Percentiles rank a stretch among this genome's conserved stretches.
Conservation (phyloP, 768 basidiomycete species). For the Collybia nuda region DNA sequence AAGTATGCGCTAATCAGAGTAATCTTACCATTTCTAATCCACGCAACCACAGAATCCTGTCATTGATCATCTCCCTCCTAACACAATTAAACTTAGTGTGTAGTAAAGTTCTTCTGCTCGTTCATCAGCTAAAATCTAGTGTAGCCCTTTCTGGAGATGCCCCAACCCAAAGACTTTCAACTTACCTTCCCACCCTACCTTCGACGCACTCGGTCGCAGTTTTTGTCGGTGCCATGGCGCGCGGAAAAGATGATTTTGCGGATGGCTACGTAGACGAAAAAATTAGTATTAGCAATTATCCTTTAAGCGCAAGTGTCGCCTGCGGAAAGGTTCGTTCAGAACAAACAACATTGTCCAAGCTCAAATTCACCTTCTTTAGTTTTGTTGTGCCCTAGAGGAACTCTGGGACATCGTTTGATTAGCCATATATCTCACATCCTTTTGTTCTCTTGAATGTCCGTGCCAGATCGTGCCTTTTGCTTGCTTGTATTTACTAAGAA, state of each 20-base stretch:
- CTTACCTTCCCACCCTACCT: slow-evolving; percentile 83
- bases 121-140: slow-evolving; percentile 3
- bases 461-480: slow-evolving; percentile 4
- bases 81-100: slow-evolving; percentile 94
- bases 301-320: slow-evolving; percentile 89
- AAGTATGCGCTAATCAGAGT: slow-evolving; percentile 45
- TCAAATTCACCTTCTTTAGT: slow-evolving; percentile 41
- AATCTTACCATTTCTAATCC: background rate
- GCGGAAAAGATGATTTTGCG: slow-evolving; percentile 95
- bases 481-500: slow-evolving; percentile 20
- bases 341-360: background rate
- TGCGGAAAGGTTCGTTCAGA: slow-evolving; percentile 83
- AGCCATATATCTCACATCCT: slow-evolving; percentile 1
- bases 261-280: slow-evolving; percentile 95
- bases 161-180: slow-evolving; percentile 74
- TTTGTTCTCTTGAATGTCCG: background rate
- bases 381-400: slow-evolving; percentile 91
- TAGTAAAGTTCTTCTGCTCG: slow-evolving; percentile 13
- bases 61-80: slow-evolving; percentile 89
- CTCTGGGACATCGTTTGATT: slow-evolving; percentile 87
- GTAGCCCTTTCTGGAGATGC: slow-evolving; percentile 92
- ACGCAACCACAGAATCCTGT: slow-evolving; percentile 74
- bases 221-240: slow-evolving; percentile 98
- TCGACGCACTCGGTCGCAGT: slow-evolving; percentile 89
- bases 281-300: slow-evolving; percentile 93